phyloP scores from a whole-genome alignment of 83 land plant species.

The Picea mariana region DNA sequence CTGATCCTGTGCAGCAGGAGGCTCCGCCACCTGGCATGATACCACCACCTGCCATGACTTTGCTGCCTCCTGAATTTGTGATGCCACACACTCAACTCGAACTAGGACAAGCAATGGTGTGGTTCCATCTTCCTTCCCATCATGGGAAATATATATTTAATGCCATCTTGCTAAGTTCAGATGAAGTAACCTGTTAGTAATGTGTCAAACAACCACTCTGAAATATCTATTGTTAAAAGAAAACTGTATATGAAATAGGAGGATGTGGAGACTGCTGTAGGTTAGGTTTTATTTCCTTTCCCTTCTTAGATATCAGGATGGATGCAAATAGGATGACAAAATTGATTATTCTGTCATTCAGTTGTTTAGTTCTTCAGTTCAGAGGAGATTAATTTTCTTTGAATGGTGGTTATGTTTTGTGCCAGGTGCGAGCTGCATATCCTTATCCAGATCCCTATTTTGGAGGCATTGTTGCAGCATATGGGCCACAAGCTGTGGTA shows the following conservation, averaged over 20 bases:
- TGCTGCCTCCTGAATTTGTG: constrained; percentile 6
- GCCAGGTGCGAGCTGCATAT: constrained; percentile 56
- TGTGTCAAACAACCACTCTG: background rate
- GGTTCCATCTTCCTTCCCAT: background rate
- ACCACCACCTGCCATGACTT: background rate
- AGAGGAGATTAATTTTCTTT: background rate
- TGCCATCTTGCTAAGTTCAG: background rate
- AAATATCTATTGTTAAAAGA: background rate
- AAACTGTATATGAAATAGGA: background rate
- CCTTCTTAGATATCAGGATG: background rate
- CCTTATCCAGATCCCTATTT: constrained; percentile 73
- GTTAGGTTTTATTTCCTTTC: background rate
- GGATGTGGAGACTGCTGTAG: background rate
- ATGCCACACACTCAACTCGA: constrained; percentile 15
- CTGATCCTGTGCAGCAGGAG: constrained; percentile 2
- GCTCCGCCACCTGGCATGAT: constrained; percentile 11
- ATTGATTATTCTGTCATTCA: background rate
- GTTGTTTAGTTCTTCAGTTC: constrained; percentile 6
- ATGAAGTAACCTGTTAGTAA: no score
- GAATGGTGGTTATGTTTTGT: no score
- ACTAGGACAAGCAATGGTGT: constrained; percentile 6
- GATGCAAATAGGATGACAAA: background rate
- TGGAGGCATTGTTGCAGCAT: constrained; percentile 63
- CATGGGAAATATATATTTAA: background rate
- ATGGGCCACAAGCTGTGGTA: constrained; percentile 63